Conservation (phyloP, 495 filamentous ascomycete genomes). For the Trichoderma parareesei region DNA sequence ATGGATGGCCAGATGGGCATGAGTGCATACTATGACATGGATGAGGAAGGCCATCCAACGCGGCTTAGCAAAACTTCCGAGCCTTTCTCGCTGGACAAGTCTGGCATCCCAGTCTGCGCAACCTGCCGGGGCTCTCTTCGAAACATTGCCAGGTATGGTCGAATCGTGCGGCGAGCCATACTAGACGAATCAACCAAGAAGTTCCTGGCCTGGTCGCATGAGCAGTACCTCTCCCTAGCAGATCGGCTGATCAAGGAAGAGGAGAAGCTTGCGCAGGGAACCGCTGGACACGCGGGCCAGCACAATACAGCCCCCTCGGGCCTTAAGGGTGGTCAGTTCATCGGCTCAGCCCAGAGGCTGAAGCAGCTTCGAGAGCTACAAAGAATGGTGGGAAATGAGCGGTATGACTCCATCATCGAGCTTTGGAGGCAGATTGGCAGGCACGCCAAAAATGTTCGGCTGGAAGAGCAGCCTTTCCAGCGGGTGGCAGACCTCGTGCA, state of each 20-base stretch:
- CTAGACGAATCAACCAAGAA: constrained; percentile 63
- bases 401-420: constrained; percentile 32
- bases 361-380: constrained; percentile 15
- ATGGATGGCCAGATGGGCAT: constrained; percentile 64
- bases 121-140: constrained; percentile 55
- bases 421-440: constrained; percentile 33
- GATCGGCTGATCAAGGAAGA: constrained; percentile 18
- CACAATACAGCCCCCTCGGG: not conserved
- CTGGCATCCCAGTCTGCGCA: constrained; percentile 48
- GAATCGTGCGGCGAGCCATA: constrained; percentile 53
- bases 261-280: constrained; percentile 15
- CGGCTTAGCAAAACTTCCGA: constrained; percentile 32
- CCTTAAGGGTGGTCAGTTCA: not conserved
- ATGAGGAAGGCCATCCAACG: constrained; percentile 35
- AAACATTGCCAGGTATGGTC: constrained; percentile 56
- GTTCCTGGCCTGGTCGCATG: constrained; percentile 49
- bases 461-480: constrained; percentile 54
- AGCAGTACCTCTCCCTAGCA: constrained; percentile 40
- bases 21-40: constrained; percentile 46
- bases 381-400: constrained; percentile 17
- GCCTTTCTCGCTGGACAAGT: constrained; percentile 45
- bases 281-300: constrained; percentile 13
- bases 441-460: constrained; percentile 37
- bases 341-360: not conserved
- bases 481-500: constrained; percentile 46